Evolutionary conservation across 495 filamentous ascomycete species (phyloP), one percentile per base, ranked within the genome.

Genomic region (Aspergillus taichungensis): DNA sequence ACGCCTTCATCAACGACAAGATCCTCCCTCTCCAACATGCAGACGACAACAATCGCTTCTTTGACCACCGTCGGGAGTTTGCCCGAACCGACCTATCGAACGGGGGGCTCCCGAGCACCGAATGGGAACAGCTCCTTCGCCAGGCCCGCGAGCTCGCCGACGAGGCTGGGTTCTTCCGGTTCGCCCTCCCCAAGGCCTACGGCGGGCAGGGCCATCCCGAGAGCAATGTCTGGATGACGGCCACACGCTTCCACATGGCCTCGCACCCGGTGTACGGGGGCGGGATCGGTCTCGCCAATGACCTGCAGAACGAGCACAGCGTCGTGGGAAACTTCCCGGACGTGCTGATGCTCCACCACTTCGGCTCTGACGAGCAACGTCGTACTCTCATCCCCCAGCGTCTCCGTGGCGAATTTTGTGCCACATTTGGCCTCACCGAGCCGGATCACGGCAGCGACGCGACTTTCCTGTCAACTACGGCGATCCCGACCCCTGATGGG

Each of bases 251-350:
- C 53, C 74, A 82, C 53, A 59, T 83, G 12, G 68, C 76, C 3
- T 65, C 65, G 10, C 71, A 79, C 48, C 48, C 61, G 0, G 35
- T 57, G 6, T 65, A 67, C 41, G 64, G 64, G 8, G 62, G 62
- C 2, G 76, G 75, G 1, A 46, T 82, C 13, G 73, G 77, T 3
- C 60, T 83, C 3, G 75, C 76, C 44, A 81, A 81, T 47, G 79
- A 82, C 55, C 55, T 81, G 33, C 76, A 83, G 50, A 82, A 72
- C 44, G 77, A 81, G 53, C 76, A 79, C 52, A 68, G 61, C 36
- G 64, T 82, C 12, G 67, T 80, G 3, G 75, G 75, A 5, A 82
- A 81, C 52, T 78, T 79, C 54, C 78, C 76, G 0, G 73, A 76
- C 48, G 41, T 81, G 5, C 49, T 77, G 6, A 79, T 79, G 79